Percentiles rank a stretch among this genome's conserved stretches.
Conservation (phyloP, 2,329 filamentous ascomycete species). For the Talaromyces sp. region DNA sequence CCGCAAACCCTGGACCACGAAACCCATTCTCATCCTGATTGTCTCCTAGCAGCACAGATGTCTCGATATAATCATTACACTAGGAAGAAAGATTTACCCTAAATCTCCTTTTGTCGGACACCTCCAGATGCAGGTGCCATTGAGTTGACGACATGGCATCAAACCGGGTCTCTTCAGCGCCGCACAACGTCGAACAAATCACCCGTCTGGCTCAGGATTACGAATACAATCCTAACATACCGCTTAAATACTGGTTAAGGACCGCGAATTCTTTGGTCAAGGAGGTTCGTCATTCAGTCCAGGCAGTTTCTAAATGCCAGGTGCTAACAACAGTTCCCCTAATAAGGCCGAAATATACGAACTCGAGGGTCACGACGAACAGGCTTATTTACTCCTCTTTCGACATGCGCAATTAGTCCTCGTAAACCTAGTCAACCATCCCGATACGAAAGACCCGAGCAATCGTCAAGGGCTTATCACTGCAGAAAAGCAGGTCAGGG, state of each 20-base stretch:
- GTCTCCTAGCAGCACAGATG: not conserved
- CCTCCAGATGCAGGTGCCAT: conserved; percentile 1
- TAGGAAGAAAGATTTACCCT: not conserved
- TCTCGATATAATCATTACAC: not conserved
- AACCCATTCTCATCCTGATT: not conserved
- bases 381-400: conserved; percentile 88
- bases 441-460: conserved; percentile 65
- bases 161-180: conserved; percentile 42
- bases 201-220: conserved; percentile 72
- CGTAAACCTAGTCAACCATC: conserved; percentile 69
- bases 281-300: conserved; percentile 59
- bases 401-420: conserved; percentile 83
- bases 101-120: not conserved
- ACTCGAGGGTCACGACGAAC: conserved; percentile 77
- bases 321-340: not conserved
- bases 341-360: conserved; percentile 77
- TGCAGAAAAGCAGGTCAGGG: conserved; percentile 60
- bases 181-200: conserved; percentile 74
- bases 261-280: conserved; percentile 75
- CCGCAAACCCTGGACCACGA: not conserved
- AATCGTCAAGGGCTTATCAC: conserved; percentile 52
- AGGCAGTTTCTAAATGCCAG: not conserved
- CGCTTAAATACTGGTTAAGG: conserved; percentile 76
- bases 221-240: conserved; percentile 72
- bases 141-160: conserved; percentile 17